Base-by-base conservation (phyloP, 306 rosid species). In the Biancaea sappan region DNA sequence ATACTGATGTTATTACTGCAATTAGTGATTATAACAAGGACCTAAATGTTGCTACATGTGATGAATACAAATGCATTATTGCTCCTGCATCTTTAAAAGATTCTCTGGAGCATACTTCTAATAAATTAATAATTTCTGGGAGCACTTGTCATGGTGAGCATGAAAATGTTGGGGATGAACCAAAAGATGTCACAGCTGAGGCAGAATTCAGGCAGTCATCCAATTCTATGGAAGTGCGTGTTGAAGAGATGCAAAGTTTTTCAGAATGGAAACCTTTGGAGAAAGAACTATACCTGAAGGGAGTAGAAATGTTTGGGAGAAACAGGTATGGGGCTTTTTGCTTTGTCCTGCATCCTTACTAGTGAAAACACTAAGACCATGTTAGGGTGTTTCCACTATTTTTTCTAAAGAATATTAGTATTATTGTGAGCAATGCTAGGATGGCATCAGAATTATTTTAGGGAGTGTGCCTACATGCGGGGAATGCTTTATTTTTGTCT, bases 271-370 rank as follows among this genome's bases (percentile, higher is more conserved):
- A 84, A 84, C 89, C 87, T 60, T 59, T 94, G 66, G 99, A 94
- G 87, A 94, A 90, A 77, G 95, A 94, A 64, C 74, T 92, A 65
- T 94, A 90, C 87, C 65, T 87, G 83, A 94, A 94, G 85, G 99
- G 99, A 73, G 48, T 92, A 38, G 96, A 94, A 88, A 92, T 94
- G 83, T 94, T 92, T 82, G 99, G 97, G 77, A 90, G 93, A 87
- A 88, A 90, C 84, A 92, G 97, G 98, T 90, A 82, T 6, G 37
- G 4, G 51, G 26, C 62, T 75, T 76, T 74, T 69, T 28, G 22
- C 48, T 51, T 78, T 69, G 70, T 34, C 29, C 28, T 34, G 14
- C 44, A 2, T 44, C n/a, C 38, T 57, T 65, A 57, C 25, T 34
- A n/a, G 8, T 44, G 10, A 31, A 44, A 44, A 46, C 51, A 2